These are phyloP conservation scores for Solanum ossicruentum DNA, from an alignment of 257 asterid genomes.

Conservation along the genomic window DNA sequence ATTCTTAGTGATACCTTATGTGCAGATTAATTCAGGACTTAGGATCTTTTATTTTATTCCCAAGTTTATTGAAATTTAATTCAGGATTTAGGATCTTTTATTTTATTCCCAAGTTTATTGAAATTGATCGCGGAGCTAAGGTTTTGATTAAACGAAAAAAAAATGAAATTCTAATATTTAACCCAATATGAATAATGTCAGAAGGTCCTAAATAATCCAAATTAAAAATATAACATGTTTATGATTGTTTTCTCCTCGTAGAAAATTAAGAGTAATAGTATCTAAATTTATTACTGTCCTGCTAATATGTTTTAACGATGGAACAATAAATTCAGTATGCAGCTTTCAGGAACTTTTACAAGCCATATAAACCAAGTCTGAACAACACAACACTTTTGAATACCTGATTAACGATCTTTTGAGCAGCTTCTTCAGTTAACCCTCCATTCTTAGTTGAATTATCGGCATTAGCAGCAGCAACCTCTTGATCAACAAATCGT, in stretches of 20 bases:
- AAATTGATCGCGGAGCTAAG: not conserved
- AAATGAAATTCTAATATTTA: not conserved
- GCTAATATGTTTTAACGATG: not conserved
- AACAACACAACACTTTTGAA: not conserved
- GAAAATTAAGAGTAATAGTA: not conserved
- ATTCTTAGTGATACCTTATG: not conserved
- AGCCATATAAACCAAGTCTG: not conserved
- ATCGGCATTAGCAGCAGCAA: constrained; percentile 7
- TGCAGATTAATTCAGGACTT: not conserved
- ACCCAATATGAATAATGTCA: not conserved
- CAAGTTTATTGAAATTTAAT: not conserved
- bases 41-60: not conserved
- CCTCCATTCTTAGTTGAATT: constrained; percentile 20
- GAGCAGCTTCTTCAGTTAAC: constrained; percentile 37
- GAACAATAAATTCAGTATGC: not conserved
- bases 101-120: not conserved
- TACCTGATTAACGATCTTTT: constrained; percentile 67
- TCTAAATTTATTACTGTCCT: not conserved
- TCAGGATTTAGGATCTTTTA: not conserved
- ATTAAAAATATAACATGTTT: not conserved
- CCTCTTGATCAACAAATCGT: constrained; percentile 26
- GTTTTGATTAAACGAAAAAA: not conserved
- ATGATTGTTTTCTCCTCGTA: not conserved
- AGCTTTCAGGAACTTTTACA: not conserved
- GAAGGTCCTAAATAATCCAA: not conserved